phyloP scores from a whole-genome alignment of 345 rosid species.

The Eucalyptus tenuipes region DNA sequence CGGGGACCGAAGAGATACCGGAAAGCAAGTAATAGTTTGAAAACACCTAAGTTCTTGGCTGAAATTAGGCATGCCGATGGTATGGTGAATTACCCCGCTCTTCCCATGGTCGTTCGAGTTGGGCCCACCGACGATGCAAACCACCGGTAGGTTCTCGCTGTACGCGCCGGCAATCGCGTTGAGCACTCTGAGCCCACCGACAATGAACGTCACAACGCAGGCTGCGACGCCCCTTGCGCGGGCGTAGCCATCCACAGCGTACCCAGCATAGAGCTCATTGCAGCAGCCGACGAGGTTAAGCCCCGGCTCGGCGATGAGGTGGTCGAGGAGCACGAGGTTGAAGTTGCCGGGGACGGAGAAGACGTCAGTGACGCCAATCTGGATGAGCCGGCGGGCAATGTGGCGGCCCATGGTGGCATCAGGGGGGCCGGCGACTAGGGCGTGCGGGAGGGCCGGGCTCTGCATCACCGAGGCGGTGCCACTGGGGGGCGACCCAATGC shows the following conservation, averaged over 20 bases:
- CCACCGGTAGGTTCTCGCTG: slow-evolving; percentile 5
- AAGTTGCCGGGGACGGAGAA: slow-evolving; percentile 2
- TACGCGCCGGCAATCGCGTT: slow-evolving; percentile 6
- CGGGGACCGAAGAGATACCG: neutral
- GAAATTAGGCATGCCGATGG: slow-evolving; percentile 7
- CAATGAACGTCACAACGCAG: slow-evolving; percentile 8
- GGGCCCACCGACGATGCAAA: slow-evolving; percentile 8
- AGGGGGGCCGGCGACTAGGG: neutral
- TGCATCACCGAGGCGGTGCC: neutral
- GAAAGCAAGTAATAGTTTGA: slow-evolving; percentile 5
- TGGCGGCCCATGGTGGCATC: neutral
- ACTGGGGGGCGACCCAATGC: neutral
- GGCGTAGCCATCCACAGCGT: slow-evolving; percentile 13
- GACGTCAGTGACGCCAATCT: slow-evolving; percentile 4
- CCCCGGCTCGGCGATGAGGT: slow-evolving; percentile 10
- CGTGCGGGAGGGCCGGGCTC: neutral
- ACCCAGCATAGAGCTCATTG: slow-evolving; percentile 23
- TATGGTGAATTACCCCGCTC: slow-evolving; percentile 6
- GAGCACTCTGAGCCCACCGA: slow-evolving; percentile 5
- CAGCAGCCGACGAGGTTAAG: slow-evolving; percentile 14
- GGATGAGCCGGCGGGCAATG: slow-evolving; percentile 6
- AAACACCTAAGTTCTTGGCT: slow-evolving; percentile 6
- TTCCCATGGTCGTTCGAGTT: slow-evolving; percentile 5
- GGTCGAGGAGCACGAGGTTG: slow-evolving; percentile 15
- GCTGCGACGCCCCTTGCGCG: slow-evolving; percentile 8